These are phyloP conservation scores for Eucalyptus globulus DNA, from an alignment of 345 rosid genomes.

Conservation along the genomic window DNA sequence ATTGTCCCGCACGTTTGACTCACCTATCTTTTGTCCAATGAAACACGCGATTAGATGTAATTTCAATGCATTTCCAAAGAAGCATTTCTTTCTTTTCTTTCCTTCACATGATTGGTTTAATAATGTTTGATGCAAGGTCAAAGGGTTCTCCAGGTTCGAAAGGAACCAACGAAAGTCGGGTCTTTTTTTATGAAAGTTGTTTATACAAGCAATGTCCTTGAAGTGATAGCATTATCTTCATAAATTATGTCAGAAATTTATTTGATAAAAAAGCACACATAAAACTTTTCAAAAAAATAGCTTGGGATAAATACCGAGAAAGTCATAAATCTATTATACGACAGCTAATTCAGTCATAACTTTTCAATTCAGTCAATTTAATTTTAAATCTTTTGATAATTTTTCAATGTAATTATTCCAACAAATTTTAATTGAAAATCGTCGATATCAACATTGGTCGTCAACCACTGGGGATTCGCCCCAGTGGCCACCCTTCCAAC, in stretches of 20 bases:
- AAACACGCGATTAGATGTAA: not conserved
- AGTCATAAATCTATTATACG: not conserved
- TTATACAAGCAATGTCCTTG: not conserved
- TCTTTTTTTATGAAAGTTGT: not conserved
- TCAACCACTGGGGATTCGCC: not conserved
- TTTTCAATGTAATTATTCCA: not conserved
- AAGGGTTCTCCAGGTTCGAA: not conserved
- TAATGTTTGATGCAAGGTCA: not conserved
- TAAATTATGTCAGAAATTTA: not conserved
- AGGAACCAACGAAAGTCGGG: not conserved
- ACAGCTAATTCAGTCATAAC: accelerated
- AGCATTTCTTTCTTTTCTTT: not conserved
- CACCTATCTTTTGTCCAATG: not conserved
- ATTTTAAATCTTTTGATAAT: not conserved
- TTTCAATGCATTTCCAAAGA: not conserved
- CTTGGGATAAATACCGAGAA: accelerated
- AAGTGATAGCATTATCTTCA: not conserved
- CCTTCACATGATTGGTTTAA: not conserved
- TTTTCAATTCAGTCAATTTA: not conserved
- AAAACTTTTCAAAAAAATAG: not conserved
- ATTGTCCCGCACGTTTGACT: not conserved
- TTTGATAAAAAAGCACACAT: not conserved
- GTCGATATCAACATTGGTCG: accelerated
- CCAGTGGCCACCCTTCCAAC: no score
- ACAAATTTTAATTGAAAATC: accelerated